Percentiles rank a stretch among this genome's conserved stretches.
Evolutionary conservation across 169 alveolate species (phyloP).

Genomic region (Eimeria zaria): DNA sequence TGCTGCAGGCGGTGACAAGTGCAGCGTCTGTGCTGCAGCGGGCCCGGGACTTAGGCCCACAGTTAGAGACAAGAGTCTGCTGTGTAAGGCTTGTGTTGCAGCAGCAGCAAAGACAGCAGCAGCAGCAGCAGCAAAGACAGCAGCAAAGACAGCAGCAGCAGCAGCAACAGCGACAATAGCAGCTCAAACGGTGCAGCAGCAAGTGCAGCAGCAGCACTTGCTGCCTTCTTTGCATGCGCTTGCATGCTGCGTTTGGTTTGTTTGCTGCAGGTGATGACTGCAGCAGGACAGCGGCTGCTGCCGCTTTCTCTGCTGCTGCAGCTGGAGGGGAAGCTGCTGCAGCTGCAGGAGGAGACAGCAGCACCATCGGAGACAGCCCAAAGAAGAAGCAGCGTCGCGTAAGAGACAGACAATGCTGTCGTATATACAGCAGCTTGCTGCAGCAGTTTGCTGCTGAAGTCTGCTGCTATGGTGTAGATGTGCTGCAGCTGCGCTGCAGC

Average conservation of each 20-base stretch:
- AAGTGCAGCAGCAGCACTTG: neutral
- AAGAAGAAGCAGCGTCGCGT: slow-evolving; percentile 72
- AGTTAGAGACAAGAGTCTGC: slow-evolving; percentile 9
- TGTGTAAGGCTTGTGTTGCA: neutral
- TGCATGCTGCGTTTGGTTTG: neutral
- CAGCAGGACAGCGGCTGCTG: slow-evolving; percentile 68
- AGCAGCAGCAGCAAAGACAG: neutral
- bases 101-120: slow-evolving; percentile 22
- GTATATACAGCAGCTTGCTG: neutral
- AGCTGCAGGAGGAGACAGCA: slow-evolving; percentile 65
- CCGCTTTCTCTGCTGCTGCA: slow-evolving; percentile 71
- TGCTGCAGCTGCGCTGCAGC: neutral
- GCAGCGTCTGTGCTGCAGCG: slow-evolving; percentile 76
- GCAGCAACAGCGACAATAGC: slow-evolving; percentile 15
- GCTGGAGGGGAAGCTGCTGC: slow-evolving; percentile 44
- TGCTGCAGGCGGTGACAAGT: slow-evolving; percentile 61
- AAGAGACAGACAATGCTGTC: neutral
- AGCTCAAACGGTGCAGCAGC: slow-evolving; percentile 7
- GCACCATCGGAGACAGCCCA: slow-evolving; percentile 19
- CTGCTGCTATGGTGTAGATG: neutral
- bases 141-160: neutral
- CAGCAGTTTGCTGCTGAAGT: neutral
- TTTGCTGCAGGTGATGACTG: slow-evolving; percentile 70
- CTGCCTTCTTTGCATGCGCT: neutral
- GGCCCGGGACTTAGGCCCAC: neutral